Base-by-base conservation (phyloP, 2,329 filamentous ascomycete species). In the Aspergillus tanneri region DNA sequence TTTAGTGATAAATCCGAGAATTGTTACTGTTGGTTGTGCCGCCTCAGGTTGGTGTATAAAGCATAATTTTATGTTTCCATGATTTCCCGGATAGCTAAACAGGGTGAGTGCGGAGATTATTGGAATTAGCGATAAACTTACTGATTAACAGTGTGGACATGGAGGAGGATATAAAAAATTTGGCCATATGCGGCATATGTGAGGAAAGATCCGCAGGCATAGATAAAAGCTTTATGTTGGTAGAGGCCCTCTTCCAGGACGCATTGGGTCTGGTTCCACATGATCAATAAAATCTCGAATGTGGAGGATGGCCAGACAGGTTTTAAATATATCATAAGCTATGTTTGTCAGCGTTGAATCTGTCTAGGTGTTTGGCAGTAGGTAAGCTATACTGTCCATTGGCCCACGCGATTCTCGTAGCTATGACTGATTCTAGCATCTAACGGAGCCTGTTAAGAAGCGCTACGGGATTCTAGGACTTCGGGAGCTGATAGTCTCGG, bases 31-130 rank as follows among this genome's bases (percentile, higher is more conserved):
- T 14, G 37, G 37, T 40, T 40, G 37, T 5, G 21, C 37, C 10
- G 37, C 22, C 37, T 40, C 37, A 14, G 37, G 37, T 10, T 23
- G 27, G 37, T 40, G 37, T 23, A 40, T 40, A 23, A 40, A 40
- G 21, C 19, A 40, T 40, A 9, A 18, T 11, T 40, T 23, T 40
- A 23, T n/a, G 22, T 18, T n/a, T 40, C 27, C 22, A 40, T 27
- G 18, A 11, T 18, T 27, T 8, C 37, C 37, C 19, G 37, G 22
- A 11, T 40, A 5, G 22, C 37, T 40, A 23, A 10, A 40, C 10
- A 24, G 3, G 11, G 24, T 40, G 8, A 18, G 14, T 25, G 27
- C 3, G 27, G 37, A 12, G 5, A 40, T 40, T 5, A 9, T 24
- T 8, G 6, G 14, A 8, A 40, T 7, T 10, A 18, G 24, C 16